A percentile compares a stretch with the other conserved stretches of the same genome.
Evolutionary conservation across 2,329 filamentous ascomycete species (phyloP).

Genomic region (Ophiostoma triangulosporum): DNA sequence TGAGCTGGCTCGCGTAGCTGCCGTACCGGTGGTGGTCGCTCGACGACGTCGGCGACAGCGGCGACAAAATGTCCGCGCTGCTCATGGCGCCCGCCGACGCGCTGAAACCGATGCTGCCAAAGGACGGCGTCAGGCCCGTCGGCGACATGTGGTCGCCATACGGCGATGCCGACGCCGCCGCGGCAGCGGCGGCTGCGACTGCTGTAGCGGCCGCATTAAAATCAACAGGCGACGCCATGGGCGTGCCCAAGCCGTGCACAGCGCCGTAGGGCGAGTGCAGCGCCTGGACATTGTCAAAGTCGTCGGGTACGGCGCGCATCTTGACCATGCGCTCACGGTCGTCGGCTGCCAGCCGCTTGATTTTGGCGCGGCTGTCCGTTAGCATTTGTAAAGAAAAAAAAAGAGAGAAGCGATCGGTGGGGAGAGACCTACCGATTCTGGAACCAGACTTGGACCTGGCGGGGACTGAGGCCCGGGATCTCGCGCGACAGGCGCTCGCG

Average conservation of each 20-base stretch:
- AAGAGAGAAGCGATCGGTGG: no score
- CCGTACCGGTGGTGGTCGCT: slow-evolving; percentile 27
- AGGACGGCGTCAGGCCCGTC: slow-evolving; percentile 52
- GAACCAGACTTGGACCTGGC: slow-evolving; percentile 97
- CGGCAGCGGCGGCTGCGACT: slow-evolving; percentile 1
- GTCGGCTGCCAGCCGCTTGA: slow-evolving; percentile 57
- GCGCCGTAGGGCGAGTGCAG: slow-evolving; percentile 55
- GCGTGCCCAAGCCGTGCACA: slow-evolving; percentile 36
- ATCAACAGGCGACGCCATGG: slow-evolving; percentile 32
- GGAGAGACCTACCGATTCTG: slow-evolving; percentile 75
- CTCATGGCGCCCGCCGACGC: slow-evolving; percentile 31
- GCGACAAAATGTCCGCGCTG: slow-evolving; percentile 42
- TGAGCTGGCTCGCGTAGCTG: slow-evolving; percentile 22
- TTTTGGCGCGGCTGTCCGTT: slow-evolving; percentile 44
- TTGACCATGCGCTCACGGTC: slow-evolving; percentile 59
- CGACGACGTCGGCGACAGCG: slow-evolving; percentile 39
- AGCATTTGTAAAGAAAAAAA: no score
- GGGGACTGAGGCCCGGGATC: slow-evolving; percentile 79
- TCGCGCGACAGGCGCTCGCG: slow-evolving; percentile 75
- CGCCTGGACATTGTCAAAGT: slow-evolving; percentile 57
- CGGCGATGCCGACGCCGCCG: slow-evolving; percentile 17
- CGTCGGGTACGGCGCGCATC: slow-evolving; percentile 57
- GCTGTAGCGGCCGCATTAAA: slow-evolving; percentile 21
- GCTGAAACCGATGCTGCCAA: slow-evolving; percentile 53
- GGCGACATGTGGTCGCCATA: slow-evolving; percentile 36